These are phyloP conservation scores for Volvox reticuliferus DNA, from an alignment of 139 green algal genomes.

Conservation along the genomic window DNA sequence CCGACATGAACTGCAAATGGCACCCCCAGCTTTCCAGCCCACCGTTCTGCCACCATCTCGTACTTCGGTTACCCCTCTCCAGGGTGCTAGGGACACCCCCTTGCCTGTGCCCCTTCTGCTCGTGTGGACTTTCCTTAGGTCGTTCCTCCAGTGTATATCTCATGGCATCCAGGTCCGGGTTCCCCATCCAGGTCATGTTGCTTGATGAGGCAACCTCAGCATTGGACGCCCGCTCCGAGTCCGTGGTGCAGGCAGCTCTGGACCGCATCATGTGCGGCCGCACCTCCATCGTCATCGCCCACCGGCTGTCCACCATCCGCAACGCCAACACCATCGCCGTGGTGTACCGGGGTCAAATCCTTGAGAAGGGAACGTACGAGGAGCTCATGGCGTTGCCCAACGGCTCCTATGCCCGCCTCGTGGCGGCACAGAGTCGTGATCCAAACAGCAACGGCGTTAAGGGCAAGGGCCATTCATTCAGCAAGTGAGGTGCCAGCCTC, in stretches of 20 bases:
- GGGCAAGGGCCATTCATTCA: neutral
- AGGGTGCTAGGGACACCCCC: no score
- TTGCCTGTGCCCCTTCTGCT: no score
- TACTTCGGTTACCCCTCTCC: no score
- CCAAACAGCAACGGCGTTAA: neutral
- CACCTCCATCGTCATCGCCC: slow-evolving; percentile 93
- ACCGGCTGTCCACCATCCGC: slow-evolving; percentile 89
- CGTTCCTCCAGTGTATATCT: neutral
- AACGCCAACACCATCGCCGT: slow-evolving; percentile 89
- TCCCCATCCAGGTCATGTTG: slow-evolving; percentile 44
- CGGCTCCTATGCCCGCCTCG: slow-evolving; percentile 77
- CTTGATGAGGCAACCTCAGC: slow-evolving; percentile 62
- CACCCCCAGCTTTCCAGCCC: no score
- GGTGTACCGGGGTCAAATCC: slow-evolving; percentile 64
- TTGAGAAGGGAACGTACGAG: slow-evolving; percentile 69
- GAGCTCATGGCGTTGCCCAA: slow-evolving; percentile 67
- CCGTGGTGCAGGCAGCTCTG: slow-evolving; percentile 73
- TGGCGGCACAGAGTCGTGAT: slow-evolving; percentile 69
- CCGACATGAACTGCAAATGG: no score
- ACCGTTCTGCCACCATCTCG: no score
- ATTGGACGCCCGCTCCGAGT: slow-evolving; percentile 83
- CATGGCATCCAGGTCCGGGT: neutral
- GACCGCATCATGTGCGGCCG: slow-evolving; percentile 75
- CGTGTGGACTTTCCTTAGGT: neutral
- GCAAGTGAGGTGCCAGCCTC: neutral